Evolutionary conservation across 495 filamentous ascomycete species (phyloP), one percentile per base, ranked within the genome.

Genomic region (Cercophora scortea): DNA sequence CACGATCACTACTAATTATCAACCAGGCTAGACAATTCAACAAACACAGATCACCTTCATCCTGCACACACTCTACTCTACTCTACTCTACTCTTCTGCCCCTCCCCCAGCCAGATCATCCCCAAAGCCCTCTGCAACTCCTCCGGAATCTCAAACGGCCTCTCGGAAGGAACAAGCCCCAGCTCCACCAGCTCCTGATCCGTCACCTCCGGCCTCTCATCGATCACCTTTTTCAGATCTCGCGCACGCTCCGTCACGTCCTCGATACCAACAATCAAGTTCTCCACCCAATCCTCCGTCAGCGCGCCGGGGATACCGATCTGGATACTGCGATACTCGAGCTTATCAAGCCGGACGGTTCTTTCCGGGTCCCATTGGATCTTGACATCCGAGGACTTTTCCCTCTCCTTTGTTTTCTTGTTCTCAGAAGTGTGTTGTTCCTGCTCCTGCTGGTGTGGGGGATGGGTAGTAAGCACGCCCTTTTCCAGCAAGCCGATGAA

Each of bases 311-410:
- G 67, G 39, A 84, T 70, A 16, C 82, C 82, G 56, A 84, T 75
- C 69, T 86, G 82, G 43, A 86, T 76, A 55, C 77, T 79, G 45
- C 81, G 63, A 60, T 79, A 71, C 25, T 51, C 54, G 51, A 81
- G 38, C 55, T 52, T 64, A 13, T 56, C 70, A 18, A 83, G 34
- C 35, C 50, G 45, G 8, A 76, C 60, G 38, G 60, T 61, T 12
- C 82, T 50, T 62, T 84, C 81, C 0, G 82, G 82, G 62, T 84
- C 82, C 82, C 82, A 85, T 63, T 85, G 82, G 8, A 86, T 71
- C 16, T 75, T 68, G 1, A 80, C 74, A 1, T 71, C 59, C 18
- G 58, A 59, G n/a, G 53, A 52, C 43, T 58, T 72, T 43, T 71
- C 57, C 45, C 41, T 45, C 32, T 18, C 18, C 40, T 43, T 40